phyloP scores from a whole-genome alignment of 495 filamentous ascomycete species.

The Parathielavia hyrcaniae region DNA sequence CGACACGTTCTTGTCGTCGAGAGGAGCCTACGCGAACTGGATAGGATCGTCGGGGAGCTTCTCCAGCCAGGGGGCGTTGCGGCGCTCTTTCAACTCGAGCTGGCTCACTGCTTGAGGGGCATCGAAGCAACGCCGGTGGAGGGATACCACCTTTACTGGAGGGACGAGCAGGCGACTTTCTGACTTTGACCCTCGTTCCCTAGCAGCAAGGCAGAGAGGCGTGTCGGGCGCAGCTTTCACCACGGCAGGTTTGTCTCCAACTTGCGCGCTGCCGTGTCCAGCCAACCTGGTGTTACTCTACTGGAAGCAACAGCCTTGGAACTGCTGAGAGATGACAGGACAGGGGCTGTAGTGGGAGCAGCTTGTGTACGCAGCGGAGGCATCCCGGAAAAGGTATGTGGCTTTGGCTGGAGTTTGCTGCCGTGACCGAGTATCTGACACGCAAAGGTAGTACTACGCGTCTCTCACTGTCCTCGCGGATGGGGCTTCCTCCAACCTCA shows the following conservation, averaged over 20 bases:
- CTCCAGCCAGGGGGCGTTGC: constrained; percentile 75
- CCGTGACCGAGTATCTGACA: not conserved
- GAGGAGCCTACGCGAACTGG: constrained; percentile 68
- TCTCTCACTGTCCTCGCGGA: constrained; percentile 17
- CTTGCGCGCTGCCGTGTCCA: constrained; percentile 24
- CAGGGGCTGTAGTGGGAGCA: constrained; percentile 4
- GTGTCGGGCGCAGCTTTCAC: constrained; percentile 55
- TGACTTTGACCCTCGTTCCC: constrained; percentile 42
- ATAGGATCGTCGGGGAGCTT: constrained; percentile 81
- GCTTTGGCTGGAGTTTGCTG: too few relatives aligned
- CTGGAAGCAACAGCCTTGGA: constrained; percentile 16
- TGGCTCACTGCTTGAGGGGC: constrained; percentile 64
- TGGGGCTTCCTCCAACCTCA: constrained; percentile 17
- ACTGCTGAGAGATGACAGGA: constrained; percentile 12
- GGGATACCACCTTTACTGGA: constrained; percentile 72
- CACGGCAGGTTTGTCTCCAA: constrained; percentile 58
- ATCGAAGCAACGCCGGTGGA: constrained; percentile 68
- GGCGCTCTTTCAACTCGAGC: constrained; percentile 63
- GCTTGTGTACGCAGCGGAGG: not conserved
- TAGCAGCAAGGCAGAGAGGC: constrained; percentile 18
- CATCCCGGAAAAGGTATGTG: not conserved
- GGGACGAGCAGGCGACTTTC: constrained; percentile 61
- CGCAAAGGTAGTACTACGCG: constrained; percentile 1
- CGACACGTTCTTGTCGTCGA: constrained; percentile 74
- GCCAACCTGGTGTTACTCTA: not conserved